Conservation (phyloP, 2,329 filamentous ascomycete species). For the Herpotrichia juniperi region DNA sequence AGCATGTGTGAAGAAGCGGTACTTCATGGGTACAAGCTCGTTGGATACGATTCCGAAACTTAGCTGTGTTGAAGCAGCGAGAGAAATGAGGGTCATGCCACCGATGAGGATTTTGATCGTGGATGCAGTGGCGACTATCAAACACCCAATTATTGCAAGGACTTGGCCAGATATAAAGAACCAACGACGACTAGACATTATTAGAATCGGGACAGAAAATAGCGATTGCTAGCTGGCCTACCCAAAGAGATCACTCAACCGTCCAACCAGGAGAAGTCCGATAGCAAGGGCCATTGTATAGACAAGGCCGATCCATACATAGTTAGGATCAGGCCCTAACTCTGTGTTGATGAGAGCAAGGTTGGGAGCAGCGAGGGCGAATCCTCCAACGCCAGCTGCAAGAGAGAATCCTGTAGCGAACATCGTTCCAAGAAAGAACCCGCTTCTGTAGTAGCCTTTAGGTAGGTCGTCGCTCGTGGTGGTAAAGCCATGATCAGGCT, state of each 20-base stretch:
- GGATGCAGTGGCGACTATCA: constrained; percentile 5
- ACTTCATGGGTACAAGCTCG: constrained; percentile 23
- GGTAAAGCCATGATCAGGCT: neutral
- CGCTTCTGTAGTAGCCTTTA: constrained; percentile 8
- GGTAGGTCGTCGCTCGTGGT: constrained; percentile 3
- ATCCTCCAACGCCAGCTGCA: constrained; percentile 8
- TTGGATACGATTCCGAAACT: constrained; percentile 14
- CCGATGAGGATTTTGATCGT: constrained; percentile 9
- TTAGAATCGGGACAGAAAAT: neutral
- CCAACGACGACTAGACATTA: constrained; percentile 19
- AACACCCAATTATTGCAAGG: constrained; percentile 18
- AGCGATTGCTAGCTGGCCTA: neutral
- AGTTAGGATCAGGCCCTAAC: constrained; percentile 9
- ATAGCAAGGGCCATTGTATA: constrained; percentile 11
- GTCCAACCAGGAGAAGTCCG: constrained; percentile 6
- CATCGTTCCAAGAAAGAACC: constrained; percentile 11
- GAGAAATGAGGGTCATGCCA: constrained; percentile 3
- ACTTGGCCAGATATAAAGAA: constrained; percentile 35
- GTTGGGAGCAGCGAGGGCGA: constrained; percentile 12
- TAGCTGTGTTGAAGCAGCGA: constrained; percentile 11
- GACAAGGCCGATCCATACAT: constrained; percentile 10
- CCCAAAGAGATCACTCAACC: constrained; percentile 34
- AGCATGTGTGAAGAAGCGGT: constrained; percentile 13
- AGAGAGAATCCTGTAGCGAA: constrained; percentile 8
- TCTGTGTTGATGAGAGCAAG: constrained; percentile 14